Conservation (phyloP, 164 flowering plant species). For the Tinospora cordifolia region DNA sequence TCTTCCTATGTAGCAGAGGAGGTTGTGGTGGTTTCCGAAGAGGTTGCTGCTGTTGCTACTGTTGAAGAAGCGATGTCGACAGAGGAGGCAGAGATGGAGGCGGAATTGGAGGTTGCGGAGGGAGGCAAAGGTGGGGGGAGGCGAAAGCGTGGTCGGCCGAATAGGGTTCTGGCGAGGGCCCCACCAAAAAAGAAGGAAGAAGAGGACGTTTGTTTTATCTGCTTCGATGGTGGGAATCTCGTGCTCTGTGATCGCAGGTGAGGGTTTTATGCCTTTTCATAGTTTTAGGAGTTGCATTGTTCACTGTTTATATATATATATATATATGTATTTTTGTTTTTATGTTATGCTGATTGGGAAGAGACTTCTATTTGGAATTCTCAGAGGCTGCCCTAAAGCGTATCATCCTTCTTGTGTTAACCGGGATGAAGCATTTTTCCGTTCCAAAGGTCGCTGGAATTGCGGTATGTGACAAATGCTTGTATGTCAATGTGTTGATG, state of each 20-base stretch:
- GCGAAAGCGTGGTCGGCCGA: constrained; percentile 67
- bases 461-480: constrained; percentile 52
- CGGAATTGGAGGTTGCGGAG: constrained; percentile 18
- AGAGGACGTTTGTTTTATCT: constrained; percentile 86
- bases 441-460: constrained; percentile 81
- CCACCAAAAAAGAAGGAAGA: constrained; percentile 40
- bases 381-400: constrained; percentile 92
- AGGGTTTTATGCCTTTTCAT: constrained; percentile 9
- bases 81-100: constrained; percentile 12
- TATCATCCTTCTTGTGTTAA: constrained; percentile 88
- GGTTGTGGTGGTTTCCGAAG: background rate
- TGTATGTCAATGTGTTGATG: background rate
- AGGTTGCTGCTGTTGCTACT: background rate
- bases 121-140: constrained; percentile 21
- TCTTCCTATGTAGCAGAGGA: constrained; percentile 14
- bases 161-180: constrained; percentile 23
- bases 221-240: constrained; percentile 95
- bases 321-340: background rate
- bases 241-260: constrained; percentile 93
- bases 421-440: constrained; percentile 85
- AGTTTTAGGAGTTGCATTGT: background rate
- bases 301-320: constrained; percentile 1
- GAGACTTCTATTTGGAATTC: constrained; percentile 10
- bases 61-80: constrained; percentile 1
- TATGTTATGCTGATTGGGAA: background rate